Evolutionary conservation across 2,329 filamentous ascomycete genomes (phyloP).

Genomic region (Aspergillus proliferans): DNA sequence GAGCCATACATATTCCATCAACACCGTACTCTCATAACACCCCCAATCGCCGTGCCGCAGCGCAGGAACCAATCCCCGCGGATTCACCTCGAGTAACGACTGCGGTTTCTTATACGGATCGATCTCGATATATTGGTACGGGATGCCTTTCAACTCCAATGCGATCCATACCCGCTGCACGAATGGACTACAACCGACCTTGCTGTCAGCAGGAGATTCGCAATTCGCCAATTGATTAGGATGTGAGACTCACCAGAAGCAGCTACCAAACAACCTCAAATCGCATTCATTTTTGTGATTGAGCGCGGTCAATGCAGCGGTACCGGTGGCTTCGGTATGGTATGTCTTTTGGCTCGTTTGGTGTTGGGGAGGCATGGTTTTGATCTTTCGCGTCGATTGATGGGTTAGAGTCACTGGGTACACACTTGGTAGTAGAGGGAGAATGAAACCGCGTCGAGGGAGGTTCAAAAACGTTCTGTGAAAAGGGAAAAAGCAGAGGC

Average conservation of each 20-base stretch:
- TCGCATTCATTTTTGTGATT: constrained; percentile 64
- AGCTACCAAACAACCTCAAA: constrained; percentile 73
- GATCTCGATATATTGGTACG: constrained; percentile 81
- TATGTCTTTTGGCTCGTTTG: constrained; percentile 57
- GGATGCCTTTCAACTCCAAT: constrained; percentile 68
- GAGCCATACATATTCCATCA: constrained; percentile 72
- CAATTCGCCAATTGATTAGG: not conserved
- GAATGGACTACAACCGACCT: constrained; percentile 55
- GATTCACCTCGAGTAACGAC: constrained; percentile 67
- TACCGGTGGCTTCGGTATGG: constrained; percentile 65
- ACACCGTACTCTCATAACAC: constrained; percentile 72
- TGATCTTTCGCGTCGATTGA: constrained; percentile 9
- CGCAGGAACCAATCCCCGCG: constrained; percentile 68
- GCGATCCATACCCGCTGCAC: constrained; percentile 87
- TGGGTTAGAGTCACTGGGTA: constrained; percentile 8
- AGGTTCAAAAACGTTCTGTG: not conserved
- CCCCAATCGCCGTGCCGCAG: constrained; percentile 74
- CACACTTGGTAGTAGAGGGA: constrained; percentile 1
- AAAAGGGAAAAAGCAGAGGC: not conserved
- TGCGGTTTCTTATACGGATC: constrained; percentile 71
- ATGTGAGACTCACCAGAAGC: constrained; percentile 61
- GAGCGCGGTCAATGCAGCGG: constrained; percentile 62
- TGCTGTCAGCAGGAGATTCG: not conserved
- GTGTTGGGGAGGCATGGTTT: constrained; percentile 44
- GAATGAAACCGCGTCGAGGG: not conserved